Evolutionary conservation across 176 grass and related monocot genomes (phyloP).

Genomic region (sorghum (Sorghum bicolor)): DNA sequence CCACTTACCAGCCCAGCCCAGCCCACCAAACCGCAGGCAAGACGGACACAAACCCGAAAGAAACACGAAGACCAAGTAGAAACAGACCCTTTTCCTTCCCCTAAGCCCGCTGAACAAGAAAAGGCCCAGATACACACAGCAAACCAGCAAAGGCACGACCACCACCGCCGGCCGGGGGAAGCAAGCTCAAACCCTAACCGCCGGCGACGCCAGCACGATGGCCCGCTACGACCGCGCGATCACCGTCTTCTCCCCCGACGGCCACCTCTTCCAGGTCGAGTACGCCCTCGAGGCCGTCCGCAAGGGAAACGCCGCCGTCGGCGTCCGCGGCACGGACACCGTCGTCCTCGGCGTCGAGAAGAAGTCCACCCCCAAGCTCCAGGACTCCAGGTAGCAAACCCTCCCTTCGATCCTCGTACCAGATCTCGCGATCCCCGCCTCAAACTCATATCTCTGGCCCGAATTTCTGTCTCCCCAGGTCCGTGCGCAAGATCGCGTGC

Average conservation of each 20-base stretch:
- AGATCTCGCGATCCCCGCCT: background rate
- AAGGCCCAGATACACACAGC: background rate
- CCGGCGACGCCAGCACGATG: slow-evolving; percentile 42
- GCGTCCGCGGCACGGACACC: slow-evolving; percentile 88
- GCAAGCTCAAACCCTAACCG: slow-evolving; percentile 42
- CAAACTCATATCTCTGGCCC: background rate
- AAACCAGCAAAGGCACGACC: slow-evolving; percentile 3
- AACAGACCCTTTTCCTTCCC: background rate
- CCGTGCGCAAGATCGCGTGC: slow-evolving; percentile 85
- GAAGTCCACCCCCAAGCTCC: slow-evolving; percentile 98
- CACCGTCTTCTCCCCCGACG: slow-evolving; percentile 99
- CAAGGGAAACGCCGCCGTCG: slow-evolving; percentile 98
- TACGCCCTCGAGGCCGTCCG: slow-evolving; percentile 99
- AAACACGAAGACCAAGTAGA: slow-evolving; percentile 19
- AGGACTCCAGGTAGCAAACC: slow-evolving; percentile 68
- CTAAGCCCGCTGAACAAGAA: background rate
- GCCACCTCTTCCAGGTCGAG: slow-evolving; percentile 99
- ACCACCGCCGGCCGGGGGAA: slow-evolving; percentile 22
- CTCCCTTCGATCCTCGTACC: too few species aligned
- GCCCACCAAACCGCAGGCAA: background rate
- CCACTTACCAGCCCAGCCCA: background rate
- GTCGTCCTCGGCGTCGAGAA: slow-evolving; percentile 99
- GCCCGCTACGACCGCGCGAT: slow-evolving; percentile 99
- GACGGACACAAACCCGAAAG: background rate
- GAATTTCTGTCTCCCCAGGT: slow-evolving; percentile 29